These are phyloP conservation scores for Selaginella tamariscina DNA, from an alignment of 75 land plant genomes.

Conservation along the genomic window DNA sequence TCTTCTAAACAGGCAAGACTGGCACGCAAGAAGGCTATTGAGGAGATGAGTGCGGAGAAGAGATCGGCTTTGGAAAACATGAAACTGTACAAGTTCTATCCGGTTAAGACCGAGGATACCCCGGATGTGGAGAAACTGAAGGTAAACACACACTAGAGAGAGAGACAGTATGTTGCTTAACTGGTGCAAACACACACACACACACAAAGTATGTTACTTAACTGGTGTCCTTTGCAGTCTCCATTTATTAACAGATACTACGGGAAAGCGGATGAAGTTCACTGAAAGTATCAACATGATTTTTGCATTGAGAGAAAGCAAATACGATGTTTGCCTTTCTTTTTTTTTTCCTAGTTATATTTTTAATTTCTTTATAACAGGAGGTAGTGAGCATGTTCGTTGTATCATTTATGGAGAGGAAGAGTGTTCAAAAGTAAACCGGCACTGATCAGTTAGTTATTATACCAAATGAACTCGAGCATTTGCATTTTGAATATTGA, in stretches of 20 bases:
- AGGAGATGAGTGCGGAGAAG: slow-evolving; percentile 73
- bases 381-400: no score
- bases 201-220: background rate
- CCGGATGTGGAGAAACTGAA: slow-evolving; percentile 72
- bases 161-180: background rate
- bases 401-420: no score
- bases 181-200: no score
- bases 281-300: slow-evolving; percentile 10
- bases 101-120: slow-evolving; percentile 45
- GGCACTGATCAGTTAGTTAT: no score
- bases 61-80: slow-evolving; percentile 59
- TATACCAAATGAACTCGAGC: no score
- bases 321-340: no score
- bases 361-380: no score
- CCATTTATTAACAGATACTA: slow-evolving; percentile 87
- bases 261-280: slow-evolving; percentile 64
- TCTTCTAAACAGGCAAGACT: slow-evolving; percentile 43
- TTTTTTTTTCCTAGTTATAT: no score
- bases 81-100: slow-evolving; percentile 90
- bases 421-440: no score
- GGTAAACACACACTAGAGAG: slow-evolving; percentile 26
- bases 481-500: no score
- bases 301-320: background rate
- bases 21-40: slow-evolving; percentile 69
- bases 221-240: slow-evolving; percentile 31